Base-by-base conservation (phyloP, 129 eudicot species). In the Scalesia atractyloides region DNA sequence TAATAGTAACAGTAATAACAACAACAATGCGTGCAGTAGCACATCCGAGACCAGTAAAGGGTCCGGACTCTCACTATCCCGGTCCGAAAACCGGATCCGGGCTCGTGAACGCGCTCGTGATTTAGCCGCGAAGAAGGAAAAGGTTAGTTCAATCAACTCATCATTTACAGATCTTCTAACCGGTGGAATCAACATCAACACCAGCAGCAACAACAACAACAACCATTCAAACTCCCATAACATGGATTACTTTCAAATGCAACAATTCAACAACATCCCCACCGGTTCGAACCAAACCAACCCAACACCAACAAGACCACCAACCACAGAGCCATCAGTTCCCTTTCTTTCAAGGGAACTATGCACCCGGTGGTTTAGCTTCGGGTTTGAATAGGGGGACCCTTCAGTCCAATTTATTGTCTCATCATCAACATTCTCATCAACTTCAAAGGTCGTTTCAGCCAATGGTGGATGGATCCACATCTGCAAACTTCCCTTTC, bases 371-470 rank as follows among this genome's bases (percentile, higher is more conserved):
- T 30, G 85, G 74, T 17, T 12, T 67, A 8, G 30, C 39, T 66
- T 13, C 88, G 76, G 88, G 87, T 80, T 81, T 70, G 84, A 88
- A 80, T 76, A 87, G 98, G 98, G 98, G 98, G 98, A 92, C 98
- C 98, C 98, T 92, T 92, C 98, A 92, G 98, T 92, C 98, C 98
- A 92, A 92, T 87, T 87, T 89, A 41, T 36, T 91, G 66, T 81
- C 89, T 50, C 53, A 73, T 66, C 76, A 70, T 48, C 81, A 69
- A 69, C 51, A 67, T 69, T 85, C 81, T 7, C 48, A 69, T 2
- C 69, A 68, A 20, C 70, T 85, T 61, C 96, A 88, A 70, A 82
- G 91, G 85, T 7, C 46, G 46, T 86, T 85, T 79, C 79, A 84
- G 24, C 73, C 75, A 18, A 76, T 76, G 75, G 81, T 74, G 37